phyloP scores from a whole-genome alignment of 192 early-diverging fungal species.

The Chytriomyces sp. region DNA sequence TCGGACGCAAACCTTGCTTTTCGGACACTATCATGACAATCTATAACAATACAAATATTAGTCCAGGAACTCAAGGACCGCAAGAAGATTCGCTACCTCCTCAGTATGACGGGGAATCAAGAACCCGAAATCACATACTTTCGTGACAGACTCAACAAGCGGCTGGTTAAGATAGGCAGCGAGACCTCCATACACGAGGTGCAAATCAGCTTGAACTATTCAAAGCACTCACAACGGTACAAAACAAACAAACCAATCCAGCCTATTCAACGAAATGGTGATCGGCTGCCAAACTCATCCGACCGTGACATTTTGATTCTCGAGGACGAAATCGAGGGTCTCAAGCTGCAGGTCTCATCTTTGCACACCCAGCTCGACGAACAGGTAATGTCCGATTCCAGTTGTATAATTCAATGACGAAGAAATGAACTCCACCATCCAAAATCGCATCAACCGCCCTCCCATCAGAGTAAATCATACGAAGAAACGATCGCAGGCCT shows the following conservation, averaged over 20 bases:
- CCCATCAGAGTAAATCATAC: slow-evolving; percentile 40
- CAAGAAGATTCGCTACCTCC: slow-evolving; percentile 62
- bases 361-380: slow-evolving; percentile 55
- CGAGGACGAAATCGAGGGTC: slow-evolving; percentile 47
- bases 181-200: background rate
- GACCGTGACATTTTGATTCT: slow-evolving; percentile 46
- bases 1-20: no score
- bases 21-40: no score
- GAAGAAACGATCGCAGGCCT: slow-evolving; percentile 50
- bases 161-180: slow-evolving; percentile 41
- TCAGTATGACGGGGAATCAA: slow-evolving; percentile 33
- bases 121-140: slow-evolving; percentile 59
- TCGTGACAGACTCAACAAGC: slow-evolving; percentile 46
- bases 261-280: no score
- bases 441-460: background rate
- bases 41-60: slow-evolving; percentile 21
- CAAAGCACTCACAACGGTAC: background rate
- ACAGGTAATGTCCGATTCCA: slow-evolving; percentile 37
- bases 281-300: background rate
- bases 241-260: background rate
- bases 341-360: slow-evolving; percentile 50
- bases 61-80: slow-evolving; percentile 65
- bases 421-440: background rate
- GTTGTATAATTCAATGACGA: background rate
- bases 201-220: slow-evolving; percentile 6